These are phyloP conservation scores for Boletellus ananiceps DNA, from an alignment of 768 basidiomycete species.

Conservation along the genomic window DNA sequence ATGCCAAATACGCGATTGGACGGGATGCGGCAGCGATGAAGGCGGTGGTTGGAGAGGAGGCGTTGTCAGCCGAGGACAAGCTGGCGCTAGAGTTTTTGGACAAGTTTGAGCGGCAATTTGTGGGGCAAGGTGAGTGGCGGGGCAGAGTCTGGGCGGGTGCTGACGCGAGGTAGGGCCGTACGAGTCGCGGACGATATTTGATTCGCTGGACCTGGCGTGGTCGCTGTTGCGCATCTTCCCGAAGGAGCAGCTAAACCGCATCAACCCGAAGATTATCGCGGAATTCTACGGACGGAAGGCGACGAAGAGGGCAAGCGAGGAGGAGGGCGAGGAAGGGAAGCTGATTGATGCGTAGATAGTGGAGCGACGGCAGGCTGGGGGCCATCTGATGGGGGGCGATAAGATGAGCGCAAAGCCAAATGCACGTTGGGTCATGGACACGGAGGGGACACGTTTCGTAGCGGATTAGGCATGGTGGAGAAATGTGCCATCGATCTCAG, in stretches of 20 bases:
- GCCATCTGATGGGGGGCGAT: constrained; percentile 10
- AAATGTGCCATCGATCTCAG: constrained; percentile 13
- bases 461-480: constrained; percentile 6
- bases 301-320: constrained; percentile 54
- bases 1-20: constrained; percentile 97
- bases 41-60: constrained; percentile 98
- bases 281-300: constrained; percentile 90
- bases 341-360: constrained; percentile 57
- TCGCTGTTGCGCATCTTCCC: constrained; percentile 96
- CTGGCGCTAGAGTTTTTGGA: constrained; percentile 95
- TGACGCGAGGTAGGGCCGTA: constrained; percentile 60
- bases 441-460: constrained; percentile 16
- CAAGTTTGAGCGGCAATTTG: constrained; percentile 96
- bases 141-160: accelerated
- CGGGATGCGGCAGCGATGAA: constrained; percentile 98
- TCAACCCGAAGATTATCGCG: constrained; percentile 92
- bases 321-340: constrained; percentile 39
- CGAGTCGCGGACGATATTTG: constrained; percentile 94
- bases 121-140: constrained; percentile 74
- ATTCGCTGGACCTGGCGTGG: constrained; percentile 97
- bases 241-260: constrained; percentile 96
- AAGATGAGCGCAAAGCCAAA: constrained; percentile 16
- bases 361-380: not conserved
- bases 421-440: constrained; percentile 15
- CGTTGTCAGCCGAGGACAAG: constrained; percentile 91